These are phyloP conservation scores for Symbiotaphrina buchneri DNA, from an alignment of 495 filamentous ascomycete genomes.

Conservation along the genomic window DNA sequence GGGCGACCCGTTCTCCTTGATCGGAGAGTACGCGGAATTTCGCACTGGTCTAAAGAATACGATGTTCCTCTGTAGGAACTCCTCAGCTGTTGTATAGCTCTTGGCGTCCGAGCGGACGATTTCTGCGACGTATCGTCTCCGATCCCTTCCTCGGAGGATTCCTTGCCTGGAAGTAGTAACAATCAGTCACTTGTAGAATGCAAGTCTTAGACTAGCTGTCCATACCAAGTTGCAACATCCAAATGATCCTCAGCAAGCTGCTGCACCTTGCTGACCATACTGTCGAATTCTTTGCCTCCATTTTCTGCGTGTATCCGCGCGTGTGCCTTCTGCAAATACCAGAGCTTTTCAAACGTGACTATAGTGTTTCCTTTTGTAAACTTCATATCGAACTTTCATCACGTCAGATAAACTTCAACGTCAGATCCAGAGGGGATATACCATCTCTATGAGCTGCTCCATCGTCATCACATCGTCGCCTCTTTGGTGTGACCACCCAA, in stretches of 20 bases:
- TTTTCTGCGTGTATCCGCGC: slow-evolving; percentile 10
- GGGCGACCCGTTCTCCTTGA: not conserved
- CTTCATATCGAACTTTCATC: slow-evolving; percentile 43
- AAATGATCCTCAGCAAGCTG: slow-evolving; percentile 16
- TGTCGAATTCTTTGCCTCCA: slow-evolving; percentile 15
- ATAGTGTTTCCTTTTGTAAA: slow-evolving; percentile 82
- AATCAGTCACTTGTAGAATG: slow-evolving; percentile 1
- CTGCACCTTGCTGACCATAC: slow-evolving; percentile 22
- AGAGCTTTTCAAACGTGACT: slow-evolving; percentile 59
- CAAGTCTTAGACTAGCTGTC: too few species aligned
- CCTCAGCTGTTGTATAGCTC: slow-evolving; percentile 31
- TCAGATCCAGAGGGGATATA: slow-evolving; percentile 12
- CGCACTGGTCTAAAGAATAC: slow-evolving; percentile 38
- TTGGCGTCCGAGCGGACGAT: slow-evolving; percentile 37
- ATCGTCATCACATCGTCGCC: slow-evolving; percentile 47
- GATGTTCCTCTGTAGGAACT: slow-evolving; percentile 32
- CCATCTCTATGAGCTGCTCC: slow-evolving; percentile 41
- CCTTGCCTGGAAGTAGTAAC: slow-evolving; percentile 5
- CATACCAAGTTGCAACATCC: slow-evolving; percentile 5
- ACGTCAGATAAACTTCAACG: not conserved
- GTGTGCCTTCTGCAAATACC: slow-evolving; percentile 59
- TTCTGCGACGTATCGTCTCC: slow-evolving; percentile 17
- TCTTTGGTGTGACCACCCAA: slow-evolving; percentile 63
- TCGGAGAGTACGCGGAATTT: slow-evolving; percentile 7
- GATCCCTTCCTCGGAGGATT: slow-evolving; percentile 1